phyloP scores from a whole-genome alignment of 441 rosid genomes.

The Dalechampia spathulata region DNA sequence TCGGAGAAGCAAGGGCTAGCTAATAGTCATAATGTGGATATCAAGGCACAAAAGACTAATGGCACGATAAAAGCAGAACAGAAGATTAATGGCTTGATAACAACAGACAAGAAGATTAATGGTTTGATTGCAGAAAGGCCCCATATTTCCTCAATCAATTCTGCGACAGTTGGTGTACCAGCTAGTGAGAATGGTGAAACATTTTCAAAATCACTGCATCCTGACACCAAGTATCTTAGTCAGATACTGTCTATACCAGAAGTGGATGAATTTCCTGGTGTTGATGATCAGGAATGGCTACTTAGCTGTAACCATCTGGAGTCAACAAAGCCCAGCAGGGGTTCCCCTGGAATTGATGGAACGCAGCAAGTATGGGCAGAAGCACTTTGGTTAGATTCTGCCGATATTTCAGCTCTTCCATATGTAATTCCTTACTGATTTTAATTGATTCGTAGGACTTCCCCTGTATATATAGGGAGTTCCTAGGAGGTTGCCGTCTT shows the following conservation, averaged over 20 bases:
- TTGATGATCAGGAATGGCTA: constrained; percentile 44
- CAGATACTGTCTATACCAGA: constrained; percentile 45
- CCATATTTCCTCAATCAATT: constrained; percentile 15
- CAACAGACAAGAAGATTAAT: constrained; percentile 22
- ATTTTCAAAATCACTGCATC: constrained; percentile 40
- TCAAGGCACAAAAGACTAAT: constrained; percentile 37
- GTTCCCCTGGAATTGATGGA: constrained; percentile 25
- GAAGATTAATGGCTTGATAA: constrained; percentile 37
- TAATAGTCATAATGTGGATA: constrained; percentile 24
- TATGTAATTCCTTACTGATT: constrained; percentile 52
- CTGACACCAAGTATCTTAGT: constrained; percentile 46
- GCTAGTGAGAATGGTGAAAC: constrained; percentile 33
- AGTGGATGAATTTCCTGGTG: constrained; percentile 30
- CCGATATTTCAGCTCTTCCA: constrained; percentile 41
- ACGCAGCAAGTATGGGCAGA: constrained; percentile 44
- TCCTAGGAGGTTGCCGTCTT: constrained; percentile 8
- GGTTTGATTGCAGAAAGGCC: constrained; percentile 28
- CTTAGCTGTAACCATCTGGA: constrained; percentile 18
- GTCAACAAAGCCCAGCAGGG: constrained; percentile 23
- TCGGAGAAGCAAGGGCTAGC: constrained; percentile 26
- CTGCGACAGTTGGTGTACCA: constrained; percentile 15
- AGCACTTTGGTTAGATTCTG: constrained; percentile 41
- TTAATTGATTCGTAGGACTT: constrained; percentile 2
- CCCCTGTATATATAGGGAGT: constrained; percentile 2
- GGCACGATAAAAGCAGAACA: constrained; percentile 26